Base-by-base conservation (phyloP, 805 yeast species). In the Cyberlindnera veronae region DNA sequence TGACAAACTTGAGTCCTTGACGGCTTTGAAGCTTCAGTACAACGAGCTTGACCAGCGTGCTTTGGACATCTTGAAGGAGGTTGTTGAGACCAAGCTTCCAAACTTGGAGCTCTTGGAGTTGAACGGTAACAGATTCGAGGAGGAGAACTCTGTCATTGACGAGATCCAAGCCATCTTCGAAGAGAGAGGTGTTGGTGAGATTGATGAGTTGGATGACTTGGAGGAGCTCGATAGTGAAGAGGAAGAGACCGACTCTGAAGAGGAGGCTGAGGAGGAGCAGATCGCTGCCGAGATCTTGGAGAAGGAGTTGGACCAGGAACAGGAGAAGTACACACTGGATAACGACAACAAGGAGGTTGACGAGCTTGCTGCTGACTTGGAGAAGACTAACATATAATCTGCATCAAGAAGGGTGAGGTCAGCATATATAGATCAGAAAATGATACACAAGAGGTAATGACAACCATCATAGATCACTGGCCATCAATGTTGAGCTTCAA, bases 201-300 rank as follows among this genome's bases (percentile, higher is more conserved):
- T 93, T 24, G 96, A 91, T 55, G 99, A 93, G 59, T 72, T 93
- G 36, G 98, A 91, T 54, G 99, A 93, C 53, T 76, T 93, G 66
- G 99, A 91, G 68, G 96, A 88, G 62, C 70, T 70, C 20, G 82
- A 72, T 35, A 71, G 73, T 35, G 86, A 76, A 33, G 82, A 75
- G 34, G 87, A 77, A 35, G 75, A 68, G 21, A 69, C 64, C 16
- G 69, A 60, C 20, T 66, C 61, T 7, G 67, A 58, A 12, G 64
- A 63, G 32, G 64, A 57, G 21, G 69, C 55, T 6, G 64, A 60
- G 18, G 64, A 58, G 14, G 83, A 81, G 39, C 40, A 45, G 32
- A 38, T 48, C 17, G 56, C 50, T 20, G 49, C 48, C 26, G 46
- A 49, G 23, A 48, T 45, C 20, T 33, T 69, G 16, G 72, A 69